Percentiles rank a stretch among this genome's conserved stretches.
Evolutionary conservation across 1,284 basidiomycete genomes (phyloP).

Genomic region (Sanghuangporus sanghuang): DNA sequence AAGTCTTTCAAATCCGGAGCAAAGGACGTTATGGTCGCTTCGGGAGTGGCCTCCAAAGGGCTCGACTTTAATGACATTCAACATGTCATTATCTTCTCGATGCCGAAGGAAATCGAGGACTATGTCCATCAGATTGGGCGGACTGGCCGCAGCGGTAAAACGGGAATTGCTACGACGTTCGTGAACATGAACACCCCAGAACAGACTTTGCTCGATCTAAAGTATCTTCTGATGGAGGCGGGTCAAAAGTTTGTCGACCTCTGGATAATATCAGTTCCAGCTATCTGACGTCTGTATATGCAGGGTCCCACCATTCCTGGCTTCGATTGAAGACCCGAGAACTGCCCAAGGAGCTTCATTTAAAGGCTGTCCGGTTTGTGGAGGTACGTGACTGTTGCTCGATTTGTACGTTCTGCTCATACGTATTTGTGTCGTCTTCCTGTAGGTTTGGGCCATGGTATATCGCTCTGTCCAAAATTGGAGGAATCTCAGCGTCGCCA

Average conservation of each 20-base stretch:
- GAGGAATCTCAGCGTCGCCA: slow-evolving; percentile 89
- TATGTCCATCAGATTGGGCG: slow-evolving; percentile 98
- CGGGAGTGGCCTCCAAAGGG: slow-evolving; percentile 95
- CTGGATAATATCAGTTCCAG: slow-evolving; percentile 11
- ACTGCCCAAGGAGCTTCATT: slow-evolving; percentile 70
- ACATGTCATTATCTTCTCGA: slow-evolving; percentile 95
- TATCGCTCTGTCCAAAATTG: slow-evolving; percentile 93
- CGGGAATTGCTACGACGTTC: slow-evolving; percentile 99
- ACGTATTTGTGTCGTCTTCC: background rate
- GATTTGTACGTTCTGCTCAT: slow-evolving; percentile 7
- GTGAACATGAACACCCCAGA: slow-evolving; percentile 97
- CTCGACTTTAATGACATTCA: slow-evolving; percentile 99
- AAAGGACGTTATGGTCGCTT: slow-evolving; percentile 99
- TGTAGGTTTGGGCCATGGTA: slow-evolving; percentile 84
- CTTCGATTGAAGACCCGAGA: slow-evolving; percentile 89
- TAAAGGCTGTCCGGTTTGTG: slow-evolving; percentile 93
- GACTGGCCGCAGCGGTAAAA: slow-evolving; percentile 96
- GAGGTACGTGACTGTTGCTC: slow-evolving; percentile 49
- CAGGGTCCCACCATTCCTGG: slow-evolving; percentile 94
- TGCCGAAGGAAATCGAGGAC: slow-evolving; percentile 99
- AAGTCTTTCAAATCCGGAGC: slow-evolving; percentile 94
- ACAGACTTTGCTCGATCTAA: slow-evolving; percentile 94
- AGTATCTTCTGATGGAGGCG: slow-evolving; percentile 95
- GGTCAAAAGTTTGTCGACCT: slow-evolving; percentile 80
- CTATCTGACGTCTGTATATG: background rate